Evolutionary conservation across 1,139 yeast genomes (phyloP), one percentile per base, ranked within the genome.

Genomic region (Nakaseomyces sp.): DNA sequence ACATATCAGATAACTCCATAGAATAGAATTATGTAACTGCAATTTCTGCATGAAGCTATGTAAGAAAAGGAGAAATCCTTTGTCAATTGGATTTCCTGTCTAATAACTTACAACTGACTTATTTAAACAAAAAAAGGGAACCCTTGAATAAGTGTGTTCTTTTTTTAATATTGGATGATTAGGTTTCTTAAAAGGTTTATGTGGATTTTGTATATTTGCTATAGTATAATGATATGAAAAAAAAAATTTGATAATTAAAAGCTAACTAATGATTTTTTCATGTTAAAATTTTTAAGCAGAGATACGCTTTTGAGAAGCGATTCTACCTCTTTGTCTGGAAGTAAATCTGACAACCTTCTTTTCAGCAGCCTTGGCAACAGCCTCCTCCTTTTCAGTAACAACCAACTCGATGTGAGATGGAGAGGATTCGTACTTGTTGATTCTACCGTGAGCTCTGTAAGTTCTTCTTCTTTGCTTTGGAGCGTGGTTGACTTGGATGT

Each of bases 391-490:
- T 81, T 93, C 98, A 67, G 96, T 82, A 67, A 93, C 78, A 69
- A 87, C 82, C 71, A 93, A 77, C 81, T 93, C 98, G 71, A 93
- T 89, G 85, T 93, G 99, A 68, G 94, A 88, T 70, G 98, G 98
- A 66, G 89, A 79, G 55, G 96, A 86, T 78, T 87, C 93, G 89
- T 87, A 91, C 66, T 96, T 95, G 76, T 89, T 91, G 72, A 88
- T 86, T 82, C 97, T 89, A 85, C 99, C 99, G 83, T 91, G 98
- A 67, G 98, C 98, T 83, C 99, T 91, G 96, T 79, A 93, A 70
- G 98, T 91, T 79, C 99, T 88, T 80, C 98, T 91, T 81, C 98
- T 93, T 79, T 87, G 95, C 79, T 88, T 88, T 77, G 98, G 98
- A 67, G 98, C 98, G 74, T 88, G 96, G 95, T 91, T 93, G 68